Evolutionary conservation across 2,329 filamentous ascomycete genomes (phyloP), one percentile per base, ranked within the genome.

Genomic region (Alternaria sp.): DNA sequence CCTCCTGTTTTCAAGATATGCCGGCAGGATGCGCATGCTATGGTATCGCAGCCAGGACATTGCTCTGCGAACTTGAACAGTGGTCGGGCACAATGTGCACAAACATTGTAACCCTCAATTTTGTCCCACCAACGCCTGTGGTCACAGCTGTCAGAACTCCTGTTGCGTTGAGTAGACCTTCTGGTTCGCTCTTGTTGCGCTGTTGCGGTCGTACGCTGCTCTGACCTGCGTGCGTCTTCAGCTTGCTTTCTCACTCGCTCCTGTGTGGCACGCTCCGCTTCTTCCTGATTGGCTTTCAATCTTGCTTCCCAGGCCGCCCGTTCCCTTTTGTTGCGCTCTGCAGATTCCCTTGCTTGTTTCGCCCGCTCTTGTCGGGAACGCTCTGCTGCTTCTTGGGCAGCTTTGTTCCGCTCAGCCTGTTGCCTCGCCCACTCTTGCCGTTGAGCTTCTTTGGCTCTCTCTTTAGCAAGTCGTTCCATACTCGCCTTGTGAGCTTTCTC

Each of bases 31-130:
- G 11, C 36, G 9, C 54, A 56, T 5, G 45, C 37, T 4, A 31
- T 44, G 24, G 31, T 51, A 17, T 8, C n/a, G 45, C 54, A 56
- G 14, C 37, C 21, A 8, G 37, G 46, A 44, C 54, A 56, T 21
- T 51, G 45, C n/a, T 23, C n/a, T n/a, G 45, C 23, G 14, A 56
- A 56, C 24, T 21, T 42, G 37, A 51, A 44, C 4, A 51, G 37
- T 9, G 5, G 10, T 26, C 45, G 36, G 3, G 23, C 51, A 29
- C 53, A 56, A 24, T 51, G 24, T 11, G 29, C 45, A 31, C 53
- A 56, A 23, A 8, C 31, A 17, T 51, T 24, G 3, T 49, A 21
- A 11, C 53, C 53, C 36, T 56, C 24, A 28, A 56, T 6, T n/a
- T 44, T 42, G 7, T 26, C 7, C 53, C 53, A 56, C 53, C 46